Base-by-base conservation (phyloP, 106 monocot species). In the Triglochin maritima region DNA sequence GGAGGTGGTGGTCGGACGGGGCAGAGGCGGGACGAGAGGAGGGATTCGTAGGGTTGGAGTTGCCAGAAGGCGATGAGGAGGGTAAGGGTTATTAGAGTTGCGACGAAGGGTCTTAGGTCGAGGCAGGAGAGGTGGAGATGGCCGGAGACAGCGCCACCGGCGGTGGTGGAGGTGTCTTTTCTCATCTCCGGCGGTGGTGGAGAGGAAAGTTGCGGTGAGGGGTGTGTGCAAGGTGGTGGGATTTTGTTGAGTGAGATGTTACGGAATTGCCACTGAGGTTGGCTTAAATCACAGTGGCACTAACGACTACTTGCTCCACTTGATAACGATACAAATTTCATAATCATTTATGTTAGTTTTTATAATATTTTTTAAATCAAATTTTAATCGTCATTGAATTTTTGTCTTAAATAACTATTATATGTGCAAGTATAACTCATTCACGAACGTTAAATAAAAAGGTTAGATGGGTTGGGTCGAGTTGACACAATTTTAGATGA, bases 1-100 rank as follows among this genome's bases (percentile, higher is more conserved):
- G 45, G 47, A 2, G 62, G 47, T 17, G 2, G 69, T 47, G 65
- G 60, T 13, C 52, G 46, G 66, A 59, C 50, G 53, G 57, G n/a
- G 50, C 70, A 75, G 44, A 57, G 57, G 11, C 66, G 69, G 49
- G 79, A n/a, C 55, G 59, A 47, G 74, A 82, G 74, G 61, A 79
- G 72, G 59, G 81, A 68, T 13, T 82, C 68, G 71, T 84, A 87
- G 46, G 87, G 91, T 45, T 84, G 88, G 69, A 93, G 79, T 44
- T 86, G 85, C 79, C 81, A 89, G 60, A 83, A 15, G 74, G 86
- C 88, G 55, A 80, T 79, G 67, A 88, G 13, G 48, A 90, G 81
- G 47, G 86, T 79, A 14, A 93, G 72, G 12, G 76, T 64, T 57
- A 88, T 52, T 4, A 88, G 79, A 47, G 83, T 78, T 53, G 80